phyloP scores from a whole-genome alignment of 768 basidiomycete species.

The Pisolithus marmoratus region DNA sequence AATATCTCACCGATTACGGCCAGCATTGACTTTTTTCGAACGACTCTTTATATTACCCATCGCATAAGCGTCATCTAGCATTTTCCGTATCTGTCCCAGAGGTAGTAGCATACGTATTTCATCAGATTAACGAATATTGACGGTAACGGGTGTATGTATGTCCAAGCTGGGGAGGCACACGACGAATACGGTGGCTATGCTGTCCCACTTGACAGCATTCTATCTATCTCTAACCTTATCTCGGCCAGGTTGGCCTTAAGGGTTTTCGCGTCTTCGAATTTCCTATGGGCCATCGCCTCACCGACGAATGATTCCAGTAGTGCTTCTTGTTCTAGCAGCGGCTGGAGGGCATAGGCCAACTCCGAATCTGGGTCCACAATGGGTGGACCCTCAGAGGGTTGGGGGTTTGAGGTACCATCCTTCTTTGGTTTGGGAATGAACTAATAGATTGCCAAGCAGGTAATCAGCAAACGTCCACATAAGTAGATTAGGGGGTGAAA shows the following conservation, averaged over 20 bases:
- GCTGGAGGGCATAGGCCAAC: conserved; percentile 72
- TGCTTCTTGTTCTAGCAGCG: conserved; percentile 90
- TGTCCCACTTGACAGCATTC: conserved; percentile 41
- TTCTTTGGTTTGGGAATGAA: conserved; percentile 46
- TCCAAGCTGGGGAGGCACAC: background rate
- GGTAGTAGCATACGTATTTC: conserved; percentile 1
- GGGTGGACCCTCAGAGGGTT: conserved; percentile 13
- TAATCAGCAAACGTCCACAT: background rate
- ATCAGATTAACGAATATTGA: background rate
- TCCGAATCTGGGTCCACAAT: conserved; percentile 62
- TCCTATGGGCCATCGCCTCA: conserved; percentile 84
- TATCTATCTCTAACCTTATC: conserved; percentile 79
- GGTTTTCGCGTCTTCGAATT: conserved; percentile 93
- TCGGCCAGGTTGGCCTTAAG: conserved; percentile 76
- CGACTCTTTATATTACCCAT: conserved; percentile 21
- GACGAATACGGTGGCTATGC: conserved; percentile 4
- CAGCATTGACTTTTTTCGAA: background rate
- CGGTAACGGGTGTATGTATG: conserved; percentile 6
- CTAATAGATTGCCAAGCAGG: conserved; percentile 18
- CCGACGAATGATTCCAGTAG: conserved; percentile 85
- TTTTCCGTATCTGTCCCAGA: background rate
- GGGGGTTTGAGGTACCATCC: conserved; percentile 5
- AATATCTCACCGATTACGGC: background rate
- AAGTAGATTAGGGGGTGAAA: background rate
- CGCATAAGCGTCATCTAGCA: conserved; percentile 24